Evolutionary conservation across 768 basidiomycete species (phyloP).

Genomic region (Tulasnella calospora): DNA sequence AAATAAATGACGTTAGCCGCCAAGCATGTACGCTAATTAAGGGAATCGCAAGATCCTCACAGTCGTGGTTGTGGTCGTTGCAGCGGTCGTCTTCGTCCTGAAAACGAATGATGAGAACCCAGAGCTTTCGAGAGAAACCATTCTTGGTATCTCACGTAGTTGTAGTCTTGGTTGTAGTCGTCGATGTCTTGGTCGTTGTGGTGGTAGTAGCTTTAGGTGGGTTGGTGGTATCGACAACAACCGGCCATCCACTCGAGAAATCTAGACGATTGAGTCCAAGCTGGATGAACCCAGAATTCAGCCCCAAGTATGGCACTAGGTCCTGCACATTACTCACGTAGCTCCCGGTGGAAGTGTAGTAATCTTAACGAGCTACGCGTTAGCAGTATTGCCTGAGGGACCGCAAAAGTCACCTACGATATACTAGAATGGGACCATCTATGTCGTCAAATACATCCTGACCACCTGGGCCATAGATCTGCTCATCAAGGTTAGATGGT

Average conservation of each 20-base stretch:
- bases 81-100: neutral
- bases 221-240: neutral
- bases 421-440: slow-evolving; percentile 48
- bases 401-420: slow-evolving; percentile 40
- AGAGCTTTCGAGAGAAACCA: no score
- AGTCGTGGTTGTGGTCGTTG: neutral
- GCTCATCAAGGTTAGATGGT: neutral
- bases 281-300: neutral
- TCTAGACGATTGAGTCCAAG: slow-evolving; percentile 11
- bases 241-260: slow-evolving; percentile 1
- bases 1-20: neutral
- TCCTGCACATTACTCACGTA: neutral
- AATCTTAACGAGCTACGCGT: slow-evolving; percentile 37
- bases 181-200: neutral
- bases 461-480: slow-evolving; percentile 51
- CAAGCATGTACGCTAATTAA: neutral
- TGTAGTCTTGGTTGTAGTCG: neutral
- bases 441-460: slow-evolving; percentile 45
- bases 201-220: neutral
- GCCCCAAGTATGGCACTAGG: neutral
- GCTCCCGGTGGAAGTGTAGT: slow-evolving; percentile 43
- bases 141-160: neutral
- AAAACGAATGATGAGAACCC: neutral
- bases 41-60: neutral
- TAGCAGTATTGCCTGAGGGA: neutral